Evolutionary conservation across 169 alveolate species (phyloP), one percentile per base, ranked within the genome.

Genomic region (Plasmodium inui): DNA sequence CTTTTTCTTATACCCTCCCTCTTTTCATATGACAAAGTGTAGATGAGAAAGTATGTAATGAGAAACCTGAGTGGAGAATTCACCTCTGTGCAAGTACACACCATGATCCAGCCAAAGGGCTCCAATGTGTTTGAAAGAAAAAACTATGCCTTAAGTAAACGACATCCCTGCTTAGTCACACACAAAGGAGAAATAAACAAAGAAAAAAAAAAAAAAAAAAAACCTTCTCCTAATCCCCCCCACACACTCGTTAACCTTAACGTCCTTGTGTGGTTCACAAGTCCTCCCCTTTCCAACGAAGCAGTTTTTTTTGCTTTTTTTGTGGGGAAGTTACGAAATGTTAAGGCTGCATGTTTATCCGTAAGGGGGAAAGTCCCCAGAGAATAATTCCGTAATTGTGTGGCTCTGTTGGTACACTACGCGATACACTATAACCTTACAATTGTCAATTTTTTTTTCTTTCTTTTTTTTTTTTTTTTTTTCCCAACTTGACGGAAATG

Each of bases 81-180:
- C 34, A 82, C 81, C 17, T n/a, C 90, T 8, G 71, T 82, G 41
- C 90, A 82, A 57, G 80, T 82, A 22, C 78, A 55, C 71, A 55
- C 32, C 7, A 30, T 30, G 3, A 5, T 82, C 17, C 34, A 30
- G 10, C 39, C 55, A 17, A 41, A 82, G 0, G 78, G 71, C n/a
- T 34, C 67, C 6, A 26, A 22, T n/a, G 30, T 57, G 14, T 32
- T 82, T 14, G 90, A 82, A 57, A 82, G 78, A 37, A 57, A 82
- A 82, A 82, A 82, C 70, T 82, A 82, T 57, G 41, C 79, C 81
- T 4, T 82, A 53, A 82, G 67, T 28, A 82, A 82, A 57, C 34
- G 78, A 22, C 78, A 55, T 82, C 2, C 90, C 90, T 30, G 90
- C 81, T 82, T 10, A 82, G 41, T n/a, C 17, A n/a, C 67, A n/a